Base-by-base conservation (phyloP, 805 yeast species). In the Candida coleopterorum region DNA sequence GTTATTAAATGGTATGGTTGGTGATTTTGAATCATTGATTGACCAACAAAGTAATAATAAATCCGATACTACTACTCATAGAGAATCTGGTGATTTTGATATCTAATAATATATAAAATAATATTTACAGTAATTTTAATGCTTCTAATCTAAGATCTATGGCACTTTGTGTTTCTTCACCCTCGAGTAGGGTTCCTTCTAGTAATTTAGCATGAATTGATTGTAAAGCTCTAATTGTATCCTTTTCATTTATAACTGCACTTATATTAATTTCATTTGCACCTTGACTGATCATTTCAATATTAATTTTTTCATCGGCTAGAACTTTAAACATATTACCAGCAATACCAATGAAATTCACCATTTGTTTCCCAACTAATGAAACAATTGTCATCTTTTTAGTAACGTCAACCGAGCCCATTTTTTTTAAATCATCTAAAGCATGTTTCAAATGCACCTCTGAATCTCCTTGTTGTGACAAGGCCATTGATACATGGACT, bases 231-330 rank as follows among this genome's bases (percentile, higher is more conserved):
- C 85, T 84, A 21, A 86, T 64, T 10, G 94, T 80, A 53, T 93
- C 93, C 38, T 67, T 64, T 47, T 85, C 87, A 45, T 84, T 85
- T 43, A 93, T 87, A 36, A 93, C 98, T 46, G 97, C 94, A 23
- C 95, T 85, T 36, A 93, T 93, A 59, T 93, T 93, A 54, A 93
- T 93, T 64, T 93, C 98, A 54, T 90, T 90, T 14, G 97, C 96
- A 51, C 98, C 98, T 72, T 93, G 98, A 40, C 88, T 77, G 62
- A 93, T 93, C 98, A 93, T 93, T 62, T 93, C 98, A 49, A 93
- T 87, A 63, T 93, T 93, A 55, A 93, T 83, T 31, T 77, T 75
- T 52, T 90, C 94, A 53, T 85, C 89, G 6, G 97, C 97, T 48
- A 93, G 69, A 2, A 94, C 86, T 49, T 88, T 80, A 68, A 93